phyloP scores from a whole-genome alignment of 345 rosid species.

The Citrus mangshanensis region DNA sequence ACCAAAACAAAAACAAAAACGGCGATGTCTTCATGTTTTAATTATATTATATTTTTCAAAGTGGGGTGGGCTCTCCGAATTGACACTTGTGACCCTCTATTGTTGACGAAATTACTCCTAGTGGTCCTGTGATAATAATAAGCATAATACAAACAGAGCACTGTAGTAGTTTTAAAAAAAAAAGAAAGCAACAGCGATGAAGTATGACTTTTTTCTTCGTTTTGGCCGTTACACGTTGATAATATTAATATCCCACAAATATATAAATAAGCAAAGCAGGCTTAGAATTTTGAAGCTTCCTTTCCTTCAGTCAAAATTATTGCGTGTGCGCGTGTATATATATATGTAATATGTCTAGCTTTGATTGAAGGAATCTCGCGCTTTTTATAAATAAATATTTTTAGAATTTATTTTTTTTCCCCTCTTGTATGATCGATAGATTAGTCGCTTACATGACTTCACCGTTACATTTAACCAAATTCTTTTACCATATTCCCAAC shows the following conservation, averaged over 20 bases:
- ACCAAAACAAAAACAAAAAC: not conserved
- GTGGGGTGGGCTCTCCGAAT: not conserved
- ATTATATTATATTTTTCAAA: no score
- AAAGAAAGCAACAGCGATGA: not conserved
- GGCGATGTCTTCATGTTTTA: not conserved
- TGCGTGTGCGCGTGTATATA: no score
- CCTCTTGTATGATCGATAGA: no score
- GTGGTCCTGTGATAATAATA: not conserved
- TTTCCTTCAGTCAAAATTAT: not conserved
- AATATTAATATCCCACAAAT: not conserved
- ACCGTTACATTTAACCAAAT: no score
- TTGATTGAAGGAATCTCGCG: not conserved
- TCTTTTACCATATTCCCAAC: no score
- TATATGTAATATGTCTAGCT: no score
- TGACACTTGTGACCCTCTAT: not conserved
- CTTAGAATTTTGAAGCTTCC: not conserved
- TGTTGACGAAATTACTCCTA: not conserved
- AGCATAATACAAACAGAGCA: no score
- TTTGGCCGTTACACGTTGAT: not conserved
- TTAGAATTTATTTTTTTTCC: no score
- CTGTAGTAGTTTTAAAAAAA: not conserved
- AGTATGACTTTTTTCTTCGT: not conserved
- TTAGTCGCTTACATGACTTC: not conserved
- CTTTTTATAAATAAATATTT: no score
- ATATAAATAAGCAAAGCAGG: not conserved